Percentiles rank a stretch among this genome's conserved stretches.
phyloP scores from a whole-genome alignment of 331 rosid species.

The Saraca asoca region DNA sequence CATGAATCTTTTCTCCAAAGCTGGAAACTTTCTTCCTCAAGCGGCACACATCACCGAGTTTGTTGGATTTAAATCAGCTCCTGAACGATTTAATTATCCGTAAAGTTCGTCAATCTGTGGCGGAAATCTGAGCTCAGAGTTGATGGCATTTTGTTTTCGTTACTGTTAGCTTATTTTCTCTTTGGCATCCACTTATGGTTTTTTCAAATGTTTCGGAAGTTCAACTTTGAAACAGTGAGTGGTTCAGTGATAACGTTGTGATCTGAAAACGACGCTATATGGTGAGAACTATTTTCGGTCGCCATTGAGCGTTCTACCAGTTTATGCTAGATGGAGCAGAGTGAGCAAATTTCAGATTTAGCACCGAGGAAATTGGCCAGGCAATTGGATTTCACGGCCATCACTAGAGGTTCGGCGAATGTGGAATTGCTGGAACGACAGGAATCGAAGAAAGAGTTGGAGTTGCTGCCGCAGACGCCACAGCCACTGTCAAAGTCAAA shows the following conservation, averaged over 20 bases:
- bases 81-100: background rate
- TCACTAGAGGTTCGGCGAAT: constrained; percentile 23
- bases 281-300: constrained; percentile 4
- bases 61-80: background rate
- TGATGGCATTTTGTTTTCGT: constrained; percentile 7
- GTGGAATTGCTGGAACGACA: constrained; percentile 16
- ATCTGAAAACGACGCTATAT: constrained; percentile 5
- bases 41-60: constrained; percentile 10
- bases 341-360: constrained; percentile 43
- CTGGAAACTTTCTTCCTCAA: background rate
- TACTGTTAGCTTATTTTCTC: constrained; percentile 17
- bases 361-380: constrained; percentile 53
- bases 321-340: constrained; percentile 54
- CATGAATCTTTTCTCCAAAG: constrained; percentile 27
- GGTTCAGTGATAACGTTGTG: constrained; percentile 17
- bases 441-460: constrained; percentile 26
- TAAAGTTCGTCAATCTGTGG: constrained; percentile 34
- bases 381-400: constrained; percentile 63
- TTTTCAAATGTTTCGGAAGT: constrained; percentile 1
- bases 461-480: constrained; percentile 18
- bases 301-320: constrained; percentile 1
- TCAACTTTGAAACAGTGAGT: constrained; percentile 33
- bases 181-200: background rate
- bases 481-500: constrained; percentile 10
- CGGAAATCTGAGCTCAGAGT: constrained; percentile 7